Base-by-base conservation (phyloP, 108 stramenopile genomes). In the Nitzschia putrida region DNA sequence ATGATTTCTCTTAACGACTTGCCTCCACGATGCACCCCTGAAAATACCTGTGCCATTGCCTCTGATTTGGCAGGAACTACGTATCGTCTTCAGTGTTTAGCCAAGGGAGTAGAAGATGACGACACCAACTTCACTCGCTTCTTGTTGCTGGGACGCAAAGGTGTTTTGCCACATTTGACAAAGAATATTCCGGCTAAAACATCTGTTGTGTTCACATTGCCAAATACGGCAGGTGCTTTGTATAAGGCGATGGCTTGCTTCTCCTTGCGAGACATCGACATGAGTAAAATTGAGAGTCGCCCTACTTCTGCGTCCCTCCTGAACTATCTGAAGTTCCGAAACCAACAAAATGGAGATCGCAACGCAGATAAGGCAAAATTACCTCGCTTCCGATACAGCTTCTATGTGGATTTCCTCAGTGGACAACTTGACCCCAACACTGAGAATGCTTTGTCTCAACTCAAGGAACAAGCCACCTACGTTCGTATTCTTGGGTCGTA, bases 51-150 rank as follows among this genome's bases (percentile, higher is more conserved):
- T 37, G 97, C 97, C 2, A 95, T 98, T 64, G 97, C 96, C 8
- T 93, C 91, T 4, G 94, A 95, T 63, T 79, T 99, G 57, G 98
- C 97, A 8, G 97, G 91, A 12, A 78, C 59, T 44, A 92, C 90
- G 2, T 99, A 96, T 73, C 90, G 91, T 11, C 69, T 99, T 61
- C 83, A 94, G 55, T 91, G 96, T 43, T 76, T 97, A 49, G 86
- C 91, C 51, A 82, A 88, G 64, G 93, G 93, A 24, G 97, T 98
- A 34, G 97, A 99, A 74, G 98, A 99, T 76, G 94, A 99, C 71
- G 95, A 97, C 67, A 83, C 84, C 55, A 98, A 99, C 78, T 99
- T 97, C 77, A 99, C 98, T 6, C 88, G 98, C 38, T 99, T 99
- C 78, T 76, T 98, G 38, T 69, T 99, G 24, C 69, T 99, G 64